Conservation (phyloP, 495 filamentous ascomycete genomes). For the Gamarada debralockiae region DNA sequence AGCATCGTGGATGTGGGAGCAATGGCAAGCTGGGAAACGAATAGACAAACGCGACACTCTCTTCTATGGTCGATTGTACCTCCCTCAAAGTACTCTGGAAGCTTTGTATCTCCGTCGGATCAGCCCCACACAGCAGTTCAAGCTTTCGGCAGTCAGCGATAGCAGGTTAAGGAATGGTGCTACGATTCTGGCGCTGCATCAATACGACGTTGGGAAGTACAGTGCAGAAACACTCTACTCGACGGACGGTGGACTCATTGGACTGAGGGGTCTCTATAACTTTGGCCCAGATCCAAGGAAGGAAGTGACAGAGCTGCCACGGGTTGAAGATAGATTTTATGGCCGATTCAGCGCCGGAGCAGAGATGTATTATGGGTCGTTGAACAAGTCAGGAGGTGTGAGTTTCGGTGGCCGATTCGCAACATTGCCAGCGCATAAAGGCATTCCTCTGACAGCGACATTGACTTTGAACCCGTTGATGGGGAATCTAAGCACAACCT, state of each 20-base stretch:
- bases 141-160: constrained; percentile 78
- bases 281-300: constrained; percentile 77
- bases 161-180: constrained; percentile 68
- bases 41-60: constrained; percentile 55
- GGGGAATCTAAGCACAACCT: constrained; percentile 84
- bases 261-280: constrained; percentile 87
- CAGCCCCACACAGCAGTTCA: constrained; percentile 72
- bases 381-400: constrained; percentile 86
- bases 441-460: constrained; percentile 87
- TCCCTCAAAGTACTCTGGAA: constrained; percentile 80
- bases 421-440: constrained; percentile 81
- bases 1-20: constrained; percentile 43
- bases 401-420: constrained; percentile 79
- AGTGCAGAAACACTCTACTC: constrained; percentile 88
- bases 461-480: constrained; percentile 88
- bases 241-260: constrained; percentile 85
- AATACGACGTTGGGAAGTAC: constrained; percentile 86
- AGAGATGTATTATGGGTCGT: constrained; percentile 88
- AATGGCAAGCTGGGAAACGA: constrained; percentile 43
- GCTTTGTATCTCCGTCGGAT: constrained; percentile 82
- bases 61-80: constrained; percentile 85
- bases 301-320: constrained; percentile 21
- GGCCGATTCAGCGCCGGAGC: constrained; percentile 78
- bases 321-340: constrained; percentile 45
- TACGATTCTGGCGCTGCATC: constrained; percentile 72